These are phyloP conservation scores for Clohesyomyces aquaticus DNA, from an alignment of 495 filamentous ascomycete species.

Conservation along the genomic window DNA sequence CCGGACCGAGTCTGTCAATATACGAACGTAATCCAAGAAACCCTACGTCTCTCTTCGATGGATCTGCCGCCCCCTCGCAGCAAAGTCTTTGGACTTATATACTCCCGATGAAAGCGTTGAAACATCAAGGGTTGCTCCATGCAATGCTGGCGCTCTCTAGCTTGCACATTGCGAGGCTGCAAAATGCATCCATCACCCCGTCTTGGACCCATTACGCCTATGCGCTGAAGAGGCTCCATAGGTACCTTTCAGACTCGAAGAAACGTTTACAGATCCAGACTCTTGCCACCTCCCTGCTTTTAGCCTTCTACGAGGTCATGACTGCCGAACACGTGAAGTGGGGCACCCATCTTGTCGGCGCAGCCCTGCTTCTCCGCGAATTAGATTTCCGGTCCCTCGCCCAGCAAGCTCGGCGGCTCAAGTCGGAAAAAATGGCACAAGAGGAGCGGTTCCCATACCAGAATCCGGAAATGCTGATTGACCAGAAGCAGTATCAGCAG, in stretches of 20 bases:
- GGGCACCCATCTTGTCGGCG: slow-evolving; percentile 87
- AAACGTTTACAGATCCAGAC: slow-evolving; percentile 80
- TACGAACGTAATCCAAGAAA: slow-evolving; percentile 85
- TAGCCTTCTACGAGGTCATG: slow-evolving; percentile 94
- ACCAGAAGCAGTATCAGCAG: slow-evolving; percentile 30
- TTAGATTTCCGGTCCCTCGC: slow-evolving; percentile 76
- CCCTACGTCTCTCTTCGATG: slow-evolving; percentile 70
- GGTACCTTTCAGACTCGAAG: slow-evolving; percentile 68
- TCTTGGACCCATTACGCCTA: slow-evolving; percentile 93
- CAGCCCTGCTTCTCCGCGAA: slow-evolving; percentile 79
- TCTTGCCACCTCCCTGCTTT: slow-evolving; percentile 81
- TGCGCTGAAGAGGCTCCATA: slow-evolving; percentile 74
- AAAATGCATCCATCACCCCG: slow-evolving; percentile 69
- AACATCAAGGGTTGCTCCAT: slow-evolving; percentile 83
- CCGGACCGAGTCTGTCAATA: slow-evolving; percentile 82
- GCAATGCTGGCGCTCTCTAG: slow-evolving; percentile 88
- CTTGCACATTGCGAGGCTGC: slow-evolving; percentile 85
- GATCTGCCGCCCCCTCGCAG: slow-evolving; percentile 65
- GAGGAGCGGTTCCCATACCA: slow-evolving; percentile 37
- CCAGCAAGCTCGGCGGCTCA: slow-evolving; percentile 65
- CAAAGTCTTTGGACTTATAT: slow-evolving; percentile 88
- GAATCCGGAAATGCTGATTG: slow-evolving; percentile 39
- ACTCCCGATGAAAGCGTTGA: slow-evolving; percentile 80
- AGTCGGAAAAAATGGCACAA: slow-evolving; percentile 49
- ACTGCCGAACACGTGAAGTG: slow-evolving; percentile 94